phyloP scores from a whole-genome alignment of 2,329 filamentous ascomycete genomes.

The Pseudogymnoascus sp. region DNA sequence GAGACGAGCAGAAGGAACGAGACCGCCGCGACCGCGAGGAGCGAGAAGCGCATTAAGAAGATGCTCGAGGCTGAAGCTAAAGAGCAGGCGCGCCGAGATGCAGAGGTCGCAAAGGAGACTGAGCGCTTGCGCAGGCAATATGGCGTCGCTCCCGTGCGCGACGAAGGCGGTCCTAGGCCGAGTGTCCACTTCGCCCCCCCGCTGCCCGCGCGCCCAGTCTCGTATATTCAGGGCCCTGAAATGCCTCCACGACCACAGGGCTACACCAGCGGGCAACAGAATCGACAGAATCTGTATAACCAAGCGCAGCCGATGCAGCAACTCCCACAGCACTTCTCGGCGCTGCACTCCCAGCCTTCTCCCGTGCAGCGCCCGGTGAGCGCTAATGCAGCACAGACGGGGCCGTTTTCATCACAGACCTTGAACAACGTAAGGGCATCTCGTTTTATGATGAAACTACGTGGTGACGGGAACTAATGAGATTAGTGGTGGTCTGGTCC shows the following conservation, averaged over 20 bases:
- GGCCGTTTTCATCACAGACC: constrained; percentile 11
- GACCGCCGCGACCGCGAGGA: constrained; percentile 50
- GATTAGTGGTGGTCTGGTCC: constrained; percentile 6
- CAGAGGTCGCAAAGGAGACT: constrained; percentile 70
- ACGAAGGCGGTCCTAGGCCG: constrained; percentile 1
- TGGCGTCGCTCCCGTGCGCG: constrained; percentile 34
- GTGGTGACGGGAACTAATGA: neutral
- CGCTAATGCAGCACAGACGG: constrained; percentile 14
- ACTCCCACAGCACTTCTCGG: constrained; percentile 23
- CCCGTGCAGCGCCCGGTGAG: constrained; percentile 25
- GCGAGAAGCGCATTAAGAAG: constrained; percentile 52
- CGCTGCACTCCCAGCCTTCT: constrained; percentile 23
- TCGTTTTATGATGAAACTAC: neutral
- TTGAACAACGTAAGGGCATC: constrained; percentile 10
- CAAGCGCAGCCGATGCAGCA: constrained; percentile 8
- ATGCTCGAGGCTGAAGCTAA: constrained; percentile 62
- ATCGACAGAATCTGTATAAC: neutral
- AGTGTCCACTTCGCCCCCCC: constrained; percentile 15
- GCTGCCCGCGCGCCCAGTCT: constrained; percentile 14
- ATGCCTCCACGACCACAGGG: neutral
- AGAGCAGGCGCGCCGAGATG: constrained; percentile 49
- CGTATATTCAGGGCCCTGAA: neutral
- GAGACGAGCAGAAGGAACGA: constrained; percentile 48
- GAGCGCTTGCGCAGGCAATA: constrained; percentile 67
- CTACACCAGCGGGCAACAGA: neutral